Conservation (phyloP, 1,284 basidiomycete species). For the Xanthoconium separans region DNA sequence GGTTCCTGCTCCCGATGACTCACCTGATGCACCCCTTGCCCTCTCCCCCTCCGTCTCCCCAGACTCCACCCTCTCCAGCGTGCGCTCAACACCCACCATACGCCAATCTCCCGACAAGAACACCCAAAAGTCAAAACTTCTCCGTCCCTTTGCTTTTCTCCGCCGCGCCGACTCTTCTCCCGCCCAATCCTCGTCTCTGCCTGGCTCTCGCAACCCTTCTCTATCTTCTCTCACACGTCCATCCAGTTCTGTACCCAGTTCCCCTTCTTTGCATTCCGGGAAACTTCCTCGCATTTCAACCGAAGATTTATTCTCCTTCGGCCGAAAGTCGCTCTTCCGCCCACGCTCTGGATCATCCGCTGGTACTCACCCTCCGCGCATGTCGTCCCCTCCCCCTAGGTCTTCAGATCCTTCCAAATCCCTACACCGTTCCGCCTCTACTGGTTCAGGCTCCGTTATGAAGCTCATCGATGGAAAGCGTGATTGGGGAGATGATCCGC, state of each 20-base stretch:
- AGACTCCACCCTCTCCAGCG: slow-evolving; percentile 21
- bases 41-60: slow-evolving; percentile 26
- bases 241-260: slow-evolving; percentile 17
- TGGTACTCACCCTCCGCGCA: slow-evolving; percentile 4
- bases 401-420: slow-evolving; percentile 1
- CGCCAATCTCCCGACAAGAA: slow-evolving; percentile 21
- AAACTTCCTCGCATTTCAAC: slow-evolving; percentile 34
- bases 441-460: slow-evolving; percentile 1
- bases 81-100: slow-evolving; percentile 23
- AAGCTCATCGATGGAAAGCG: background rate
- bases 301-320: slow-evolving; percentile 44
- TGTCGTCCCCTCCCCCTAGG: slow-evolving; percentile 17
- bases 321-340: slow-evolving; percentile 50
- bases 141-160: slow-evolving; percentile 27
- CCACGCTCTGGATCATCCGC: slow-evolving; percentile 36
- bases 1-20: background rate
- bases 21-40: slow-evolving; percentile 4
- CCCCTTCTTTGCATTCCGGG: slow-evolving; percentile 14
- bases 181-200: slow-evolving; percentile 14
- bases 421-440: slow-evolving; percentile 16
- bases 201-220: slow-evolving; percentile 17
- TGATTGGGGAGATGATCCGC: slow-evolving; percentile 2
- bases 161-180: slow-evolving; percentile 32
- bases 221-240: slow-evolving; percentile 13
- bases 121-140: slow-evolving; percentile 32